Evolutionary conservation across 139 green algal species (phyloP).

Genomic region (Coelastrella sp.): DNA sequence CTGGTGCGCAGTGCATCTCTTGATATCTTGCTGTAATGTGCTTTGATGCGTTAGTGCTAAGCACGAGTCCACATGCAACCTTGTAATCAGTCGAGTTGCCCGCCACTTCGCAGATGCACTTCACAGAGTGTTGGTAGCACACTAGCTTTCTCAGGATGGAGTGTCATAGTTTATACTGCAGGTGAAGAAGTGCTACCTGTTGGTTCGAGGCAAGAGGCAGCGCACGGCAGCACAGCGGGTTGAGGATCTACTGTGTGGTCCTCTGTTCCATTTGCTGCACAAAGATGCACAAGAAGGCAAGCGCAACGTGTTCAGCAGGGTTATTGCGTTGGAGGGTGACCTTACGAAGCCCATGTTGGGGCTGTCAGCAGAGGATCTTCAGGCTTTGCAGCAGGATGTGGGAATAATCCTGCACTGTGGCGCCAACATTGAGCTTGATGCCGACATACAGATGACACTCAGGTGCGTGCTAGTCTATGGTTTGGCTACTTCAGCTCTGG

Average conservation of each 20-base stretch:
- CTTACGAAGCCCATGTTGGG: constrained; percentile 22
- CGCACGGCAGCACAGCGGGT: constrained; percentile 18
- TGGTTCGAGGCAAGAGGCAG: constrained; percentile 39
- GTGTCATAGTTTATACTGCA: neutral
- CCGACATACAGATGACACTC: constrained; percentile 36
- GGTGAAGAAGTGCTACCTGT: constrained; percentile 13
- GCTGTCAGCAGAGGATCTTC: neutral
- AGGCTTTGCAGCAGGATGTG: neutral
- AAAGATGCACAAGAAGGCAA: neutral
- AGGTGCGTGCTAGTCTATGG: neutral
- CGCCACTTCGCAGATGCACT: neutral
- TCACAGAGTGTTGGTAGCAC: neutral
- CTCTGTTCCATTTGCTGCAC: constrained; percentile 40
- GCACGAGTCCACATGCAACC: too few species aligned
- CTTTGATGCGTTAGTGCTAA: too few species aligned
- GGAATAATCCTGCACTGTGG: constrained; percentile 42
- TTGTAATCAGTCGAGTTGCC: neutral
- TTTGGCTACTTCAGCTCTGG: neutral
- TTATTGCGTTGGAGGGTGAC: constrained; percentile 21
- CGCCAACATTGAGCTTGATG: constrained; percentile 31
- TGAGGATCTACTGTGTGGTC: constrained; percentile 11
- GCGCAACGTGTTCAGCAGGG: neutral
- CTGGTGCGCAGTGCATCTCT: too few species aligned
- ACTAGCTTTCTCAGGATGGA: neutral
- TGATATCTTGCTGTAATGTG: too few species aligned